Percentiles rank a stretch among this genome's conserved stretches.
These are phyloP conservation scores for Colletotrichum sp. DNA, from an alignment of 2,329 filamentous ascomycete genomes.

Conservation along the genomic window DNA sequence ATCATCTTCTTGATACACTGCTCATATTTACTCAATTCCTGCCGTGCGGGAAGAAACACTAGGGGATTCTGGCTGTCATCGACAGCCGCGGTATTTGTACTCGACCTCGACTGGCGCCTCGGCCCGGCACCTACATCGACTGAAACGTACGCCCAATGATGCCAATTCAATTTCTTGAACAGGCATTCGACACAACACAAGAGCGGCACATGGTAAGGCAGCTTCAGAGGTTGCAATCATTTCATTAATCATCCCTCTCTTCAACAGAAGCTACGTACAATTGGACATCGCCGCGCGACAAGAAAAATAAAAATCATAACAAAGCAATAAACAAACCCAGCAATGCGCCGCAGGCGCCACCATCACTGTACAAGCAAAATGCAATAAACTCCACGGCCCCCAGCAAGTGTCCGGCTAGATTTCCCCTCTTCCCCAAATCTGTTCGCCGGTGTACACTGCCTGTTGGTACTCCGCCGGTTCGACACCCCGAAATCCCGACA, in stretches of 20 bases:
- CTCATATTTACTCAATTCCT: not conserved
- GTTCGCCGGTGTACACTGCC: not conserved
- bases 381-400: not conserved
- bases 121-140: not conserved
- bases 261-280: not conserved
- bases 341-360: not conserved
- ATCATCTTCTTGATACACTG: not conserved
- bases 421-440: not conserved
- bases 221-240: not conserved
- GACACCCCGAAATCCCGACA: conserved; percentile 16
- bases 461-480: conserved; percentile 12
- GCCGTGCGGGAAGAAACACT: accelerated
- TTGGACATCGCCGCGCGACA: not conserved
- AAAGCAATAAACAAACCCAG: not conserved
- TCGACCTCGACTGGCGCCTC: not conserved
- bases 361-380: not conserved
- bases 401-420: not conserved
- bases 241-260: not conserved
- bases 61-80: not conserved
- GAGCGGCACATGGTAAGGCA: not conserved
- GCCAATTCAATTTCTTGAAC: accelerated
- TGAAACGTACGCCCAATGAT: accelerated
- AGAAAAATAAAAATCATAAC: too few relatives aligned
- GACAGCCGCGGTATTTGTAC: not conserved
- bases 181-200: not conserved